These are phyloP conservation scores for Wakefieldia striispora DNA, from an alignment of 768 basidiomycete genomes.

Conservation along the genomic window DNA sequence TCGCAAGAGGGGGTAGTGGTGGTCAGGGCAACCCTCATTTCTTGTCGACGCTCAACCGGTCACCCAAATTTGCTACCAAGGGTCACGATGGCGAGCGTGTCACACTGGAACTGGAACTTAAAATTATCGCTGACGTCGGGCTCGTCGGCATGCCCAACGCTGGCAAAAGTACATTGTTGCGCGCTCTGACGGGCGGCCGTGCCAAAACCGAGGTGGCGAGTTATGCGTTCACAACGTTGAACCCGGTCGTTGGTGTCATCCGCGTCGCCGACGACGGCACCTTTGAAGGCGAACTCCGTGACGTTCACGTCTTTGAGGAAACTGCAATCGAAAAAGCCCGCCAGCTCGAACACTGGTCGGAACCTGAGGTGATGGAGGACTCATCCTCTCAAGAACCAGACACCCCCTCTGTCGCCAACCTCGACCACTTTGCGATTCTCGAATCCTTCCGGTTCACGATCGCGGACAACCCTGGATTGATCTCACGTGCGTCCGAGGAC, in stretches of 20 bases:
- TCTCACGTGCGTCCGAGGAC: slow-evolving; percentile 80
- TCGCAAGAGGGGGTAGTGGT: slow-evolving; percentile 75
- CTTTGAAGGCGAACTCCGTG: slow-evolving; percentile 59
- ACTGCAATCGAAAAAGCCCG: slow-evolving; percentile 54
- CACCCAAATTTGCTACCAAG: slow-evolving; percentile 84
- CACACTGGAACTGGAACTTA: slow-evolving; percentile 87
- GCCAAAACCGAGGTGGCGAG: slow-evolving; percentile 83
- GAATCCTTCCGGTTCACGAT: slow-evolving; percentile 92
- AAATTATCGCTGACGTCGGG: slow-evolving; percentile 92
- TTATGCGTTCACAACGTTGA: slow-evolving; percentile 94
- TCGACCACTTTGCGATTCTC: slow-evolving; percentile 51
- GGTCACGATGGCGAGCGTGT: slow-evolving; percentile 72
- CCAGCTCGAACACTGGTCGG: slow-evolving; percentile 35
- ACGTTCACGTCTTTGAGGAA: slow-evolving; percentile 60
- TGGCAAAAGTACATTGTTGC: slow-evolving; percentile 87
- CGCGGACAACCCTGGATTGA: slow-evolving; percentile 95
- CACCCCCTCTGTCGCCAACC: slow-evolving; percentile 1
- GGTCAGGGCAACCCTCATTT: slow-evolving; percentile 93
- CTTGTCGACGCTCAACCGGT: slow-evolving; percentile 59
- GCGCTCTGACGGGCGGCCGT: slow-evolving; percentile 83
- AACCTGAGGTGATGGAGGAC: not conserved
- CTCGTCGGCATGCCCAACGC: slow-evolving; percentile 96
- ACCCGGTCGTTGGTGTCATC: slow-evolving; percentile 90
- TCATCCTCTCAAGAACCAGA: not conserved
- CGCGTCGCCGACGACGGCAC: slow-evolving; percentile 77